phyloP scores from a whole-genome alignment of 495 filamentous ascomycete genomes.

The Terfezia claveryi region DNA sequence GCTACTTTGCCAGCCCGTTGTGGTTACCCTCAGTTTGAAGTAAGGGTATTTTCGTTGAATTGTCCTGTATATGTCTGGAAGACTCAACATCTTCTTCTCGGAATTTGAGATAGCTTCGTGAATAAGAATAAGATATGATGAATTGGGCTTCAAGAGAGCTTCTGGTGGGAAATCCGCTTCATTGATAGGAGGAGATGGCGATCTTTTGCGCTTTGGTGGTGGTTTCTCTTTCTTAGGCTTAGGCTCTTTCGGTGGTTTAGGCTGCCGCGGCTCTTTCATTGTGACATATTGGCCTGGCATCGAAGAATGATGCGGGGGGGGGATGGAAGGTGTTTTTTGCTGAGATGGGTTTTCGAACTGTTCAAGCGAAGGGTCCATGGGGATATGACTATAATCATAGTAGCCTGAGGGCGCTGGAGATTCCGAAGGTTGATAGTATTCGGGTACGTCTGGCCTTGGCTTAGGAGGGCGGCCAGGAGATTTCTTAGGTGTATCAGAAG shows the following conservation, averaged over 20 bases:
- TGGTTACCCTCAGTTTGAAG: slow-evolving; percentile 59
- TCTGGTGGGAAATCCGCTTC: slow-evolving; percentile 61
- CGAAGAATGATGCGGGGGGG: background rate
- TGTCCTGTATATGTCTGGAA: slow-evolving; percentile 84
- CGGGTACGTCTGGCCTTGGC: background rate
- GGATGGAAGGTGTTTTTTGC: background rate
- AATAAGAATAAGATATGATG: slow-evolving; percentile 77
- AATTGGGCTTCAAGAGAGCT: slow-evolving; percentile 60
- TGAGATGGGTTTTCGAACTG: background rate
- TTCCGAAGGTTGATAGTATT: too few relatives aligned
- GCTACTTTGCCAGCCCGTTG: slow-evolving; percentile 89
- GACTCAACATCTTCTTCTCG: slow-evolving; percentile 43
- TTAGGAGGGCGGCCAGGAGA: background rate
- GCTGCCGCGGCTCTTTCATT: background rate
- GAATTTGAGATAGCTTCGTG: slow-evolving; percentile 69
- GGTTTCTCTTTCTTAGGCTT: slow-evolving; percentile 33
- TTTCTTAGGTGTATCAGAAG: background rate
- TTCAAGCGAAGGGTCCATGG: background rate
- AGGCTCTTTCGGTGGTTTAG: slow-evolving; percentile 24
- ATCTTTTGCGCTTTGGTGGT: slow-evolving; percentile 36
- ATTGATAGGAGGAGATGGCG: slow-evolving; percentile 49
- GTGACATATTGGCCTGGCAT: background rate
- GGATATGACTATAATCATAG: background rate
- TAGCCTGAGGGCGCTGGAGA: background rate
- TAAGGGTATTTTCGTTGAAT: slow-evolving; percentile 76